Conservation (phyloP, 225 moss, liverwort and hornwort species). For the Polytrichum formosum region DNA sequence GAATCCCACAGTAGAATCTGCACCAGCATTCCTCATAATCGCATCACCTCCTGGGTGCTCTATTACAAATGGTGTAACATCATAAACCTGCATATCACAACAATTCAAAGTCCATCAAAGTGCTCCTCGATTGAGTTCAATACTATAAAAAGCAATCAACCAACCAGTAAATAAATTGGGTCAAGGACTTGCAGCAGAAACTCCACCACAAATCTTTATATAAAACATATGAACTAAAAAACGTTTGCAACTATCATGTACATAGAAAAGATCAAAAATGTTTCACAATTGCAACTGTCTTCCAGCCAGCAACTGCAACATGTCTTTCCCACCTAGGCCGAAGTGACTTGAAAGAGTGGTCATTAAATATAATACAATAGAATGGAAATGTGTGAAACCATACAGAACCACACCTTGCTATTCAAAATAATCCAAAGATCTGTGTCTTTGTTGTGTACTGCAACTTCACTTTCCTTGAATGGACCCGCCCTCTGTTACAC, state of each 20-base stretch:
- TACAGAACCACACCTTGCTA: slow-evolving; percentile 23
- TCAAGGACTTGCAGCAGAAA: too few species aligned
- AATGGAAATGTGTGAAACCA: background rate
- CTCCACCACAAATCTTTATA: too few species aligned
- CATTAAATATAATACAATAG: background rate
- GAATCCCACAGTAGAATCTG: slow-evolving; percentile 53
- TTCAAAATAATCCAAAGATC: slow-evolving; percentile 57
- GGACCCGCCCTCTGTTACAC: slow-evolving; percentile 44
- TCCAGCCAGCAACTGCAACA: background rate
- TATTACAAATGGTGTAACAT: slow-evolving; percentile 57
- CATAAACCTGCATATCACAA: slow-evolving; percentile 43
- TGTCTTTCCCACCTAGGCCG: background rate
- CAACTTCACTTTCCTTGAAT: slow-evolving; percentile 45
- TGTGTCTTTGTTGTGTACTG: slow-evolving; percentile 32
- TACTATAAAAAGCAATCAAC: too few species aligned
- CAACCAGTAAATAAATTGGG: too few species aligned
- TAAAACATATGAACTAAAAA: too few species aligned
- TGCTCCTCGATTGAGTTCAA: too few species aligned
- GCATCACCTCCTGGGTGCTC: slow-evolving; percentile 62
- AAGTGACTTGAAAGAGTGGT: background rate
- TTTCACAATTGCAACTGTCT: too few species aligned
- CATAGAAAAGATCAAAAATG: too few species aligned
- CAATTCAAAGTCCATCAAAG: background rate
- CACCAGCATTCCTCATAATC: slow-evolving; percentile 56
- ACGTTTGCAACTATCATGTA: too few species aligned